phyloP scores from a whole-genome alignment of 1,284 basidiomycete genomes.

The Malassezia brasiliensis region DNA sequence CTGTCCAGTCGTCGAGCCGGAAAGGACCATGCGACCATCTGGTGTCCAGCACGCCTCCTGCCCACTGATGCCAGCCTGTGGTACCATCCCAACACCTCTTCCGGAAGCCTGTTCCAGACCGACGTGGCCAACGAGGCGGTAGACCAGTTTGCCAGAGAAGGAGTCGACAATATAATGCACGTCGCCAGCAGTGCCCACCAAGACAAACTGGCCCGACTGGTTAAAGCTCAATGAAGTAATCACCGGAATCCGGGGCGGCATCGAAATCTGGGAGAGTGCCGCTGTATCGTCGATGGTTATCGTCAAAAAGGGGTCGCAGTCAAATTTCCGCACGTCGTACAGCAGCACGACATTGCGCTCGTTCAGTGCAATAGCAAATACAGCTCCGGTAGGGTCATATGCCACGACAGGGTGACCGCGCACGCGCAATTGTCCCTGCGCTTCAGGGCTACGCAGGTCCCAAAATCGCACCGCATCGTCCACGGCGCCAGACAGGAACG shows the following conservation, averaged over 20 bases:
- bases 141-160: constrained; percentile 22
- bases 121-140: constrained; percentile 31
- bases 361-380: constrained; percentile 88
- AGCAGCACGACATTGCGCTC: constrained; percentile 32
- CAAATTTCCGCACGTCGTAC: constrained; percentile 79
- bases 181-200: constrained; percentile 83
- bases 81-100: constrained; percentile 28
- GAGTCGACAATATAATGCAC: constrained; percentile 67
- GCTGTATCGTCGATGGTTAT: constrained; percentile 59
- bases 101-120: constrained; percentile 30
- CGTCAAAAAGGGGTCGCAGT: constrained; percentile 76
- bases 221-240: constrained; percentile 87
- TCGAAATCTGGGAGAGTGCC: constrained; percentile 31
- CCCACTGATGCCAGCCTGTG: constrained; percentile 40
- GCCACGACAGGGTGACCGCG: constrained; percentile 67
- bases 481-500: constrained; percentile 84
- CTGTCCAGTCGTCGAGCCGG: constrained; percentile 18
- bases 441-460: constrained; percentile 74
- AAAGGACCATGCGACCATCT: constrained; percentile 37
- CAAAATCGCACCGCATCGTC: constrained; percentile 93
- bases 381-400: constrained; percentile 76
- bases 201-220: constrained; percentile 69
- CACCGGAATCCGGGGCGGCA: constrained; percentile 66
- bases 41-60: constrained; percentile 40
- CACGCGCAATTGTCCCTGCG: constrained; percentile 56